A percentile compares a stretch with the other conserved stretches of the same genome.
Conservation (phyloP, 192 early-diverging fungal species). For the Diversispora eburnea region DNA sequence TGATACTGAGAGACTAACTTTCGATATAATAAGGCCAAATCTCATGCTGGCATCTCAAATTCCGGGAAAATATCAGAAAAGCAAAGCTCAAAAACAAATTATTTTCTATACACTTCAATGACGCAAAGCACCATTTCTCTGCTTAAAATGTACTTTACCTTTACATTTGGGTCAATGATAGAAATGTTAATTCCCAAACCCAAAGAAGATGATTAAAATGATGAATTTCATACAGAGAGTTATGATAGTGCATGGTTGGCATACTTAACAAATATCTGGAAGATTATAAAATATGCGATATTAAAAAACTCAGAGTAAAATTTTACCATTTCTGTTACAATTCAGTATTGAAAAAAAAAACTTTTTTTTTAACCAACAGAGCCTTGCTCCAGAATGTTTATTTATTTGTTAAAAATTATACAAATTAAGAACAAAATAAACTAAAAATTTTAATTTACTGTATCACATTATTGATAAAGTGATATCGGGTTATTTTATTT, state of each 20-base stretch:
- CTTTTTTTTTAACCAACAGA: too few species aligned
- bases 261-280: conserved; percentile 6
- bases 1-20: background rate
- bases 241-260: conserved; percentile 20
- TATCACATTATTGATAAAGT: too few species aligned
- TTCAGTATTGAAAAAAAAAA: too few species aligned
- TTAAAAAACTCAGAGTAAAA: conserved; percentile 11
- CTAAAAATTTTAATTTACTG: too few species aligned
- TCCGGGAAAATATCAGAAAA: conserved; percentile 9
- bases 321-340: conserved; percentile 21
- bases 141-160: conserved; percentile 10
- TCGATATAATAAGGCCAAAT: background rate
- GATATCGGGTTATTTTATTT: too few species aligned
- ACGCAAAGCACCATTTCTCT: conserved; percentile 10
- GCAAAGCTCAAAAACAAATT: conserved; percentile 15
- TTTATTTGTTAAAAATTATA: too few species aligned
- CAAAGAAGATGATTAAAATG: background rate
- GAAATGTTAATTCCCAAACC: background rate
- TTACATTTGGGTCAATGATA: conserved; percentile 11
- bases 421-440: too few species aligned
- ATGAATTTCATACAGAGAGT: background rate
- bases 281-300: conserved; percentile 18
- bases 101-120: conserved; percentile 17
- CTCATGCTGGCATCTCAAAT: conserved; percentile 15
- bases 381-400: too few species aligned